These are phyloP conservation scores for Cladosporium oxysporum DNA, from an alignment of 2,329 filamentous ascomycete genomes.

Conservation along the genomic window DNA sequence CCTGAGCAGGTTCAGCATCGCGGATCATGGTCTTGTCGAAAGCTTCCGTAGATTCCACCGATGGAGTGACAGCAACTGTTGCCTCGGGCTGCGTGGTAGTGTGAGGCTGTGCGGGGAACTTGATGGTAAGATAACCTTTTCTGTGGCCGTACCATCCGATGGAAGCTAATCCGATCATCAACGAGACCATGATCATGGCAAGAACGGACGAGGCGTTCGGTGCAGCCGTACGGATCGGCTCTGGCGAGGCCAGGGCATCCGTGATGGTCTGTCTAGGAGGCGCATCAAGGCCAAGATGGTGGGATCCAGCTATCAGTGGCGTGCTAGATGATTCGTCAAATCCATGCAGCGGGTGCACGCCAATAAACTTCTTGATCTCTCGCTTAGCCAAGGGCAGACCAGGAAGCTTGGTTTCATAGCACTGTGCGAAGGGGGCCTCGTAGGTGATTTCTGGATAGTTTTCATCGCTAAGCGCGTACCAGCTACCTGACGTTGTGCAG, in stretches of 20 bases:
- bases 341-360: conserved; percentile 33
- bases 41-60: conserved; percentile 7
- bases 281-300: conserved; percentile 27
- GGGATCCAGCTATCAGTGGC: conserved; percentile 24
- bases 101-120: conserved; percentile 9
- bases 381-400: conserved; percentile 19
- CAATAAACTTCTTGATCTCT: conserved; percentile 29
- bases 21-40: conserved; percentile 28
- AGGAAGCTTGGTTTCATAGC: conserved; percentile 46
- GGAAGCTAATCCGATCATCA: conserved; percentile 9
- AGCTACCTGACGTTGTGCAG: conserved; percentile 79
- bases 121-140: conserved; percentile 15
- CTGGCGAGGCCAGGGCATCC: conserved; percentile 6
- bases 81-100: conserved; percentile 2
- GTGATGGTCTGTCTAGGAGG: conserved; percentile 20
- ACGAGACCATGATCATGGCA: conserved; percentile 7
- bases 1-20: conserved; percentile 38
- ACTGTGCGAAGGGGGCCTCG: conserved; percentile 59
- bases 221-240: neutral
- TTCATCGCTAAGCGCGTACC: conserved; percentile 89
- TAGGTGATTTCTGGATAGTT: conserved; percentile 84
- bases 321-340: conserved; percentile 20
- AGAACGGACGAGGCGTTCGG: conserved; percentile 9
- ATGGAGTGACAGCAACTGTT: conserved; percentile 11
- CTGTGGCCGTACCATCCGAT: conserved; percentile 16